Evolutionary conservation across 257 asterid species (phyloP).

Genomic region (Jacaranda copaia): DNA sequence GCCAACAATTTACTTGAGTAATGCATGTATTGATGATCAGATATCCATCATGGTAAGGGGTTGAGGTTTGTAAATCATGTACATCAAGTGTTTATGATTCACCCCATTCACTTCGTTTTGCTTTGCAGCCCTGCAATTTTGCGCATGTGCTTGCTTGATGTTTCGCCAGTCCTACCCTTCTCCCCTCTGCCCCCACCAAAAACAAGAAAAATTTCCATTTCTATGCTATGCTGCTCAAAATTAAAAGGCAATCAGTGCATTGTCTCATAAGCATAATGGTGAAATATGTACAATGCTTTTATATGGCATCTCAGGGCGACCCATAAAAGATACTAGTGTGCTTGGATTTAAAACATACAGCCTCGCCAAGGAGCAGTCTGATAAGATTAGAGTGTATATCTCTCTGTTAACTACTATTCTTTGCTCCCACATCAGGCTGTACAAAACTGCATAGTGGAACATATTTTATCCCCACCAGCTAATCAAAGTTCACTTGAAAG

Average conservation of each 20-base stretch:
- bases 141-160: too few relatives aligned
- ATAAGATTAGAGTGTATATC: background rate
- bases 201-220: too few relatives aligned
- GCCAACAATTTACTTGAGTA: slow-evolving; percentile 36
- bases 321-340: slow-evolving; percentile 2
- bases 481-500: background rate
- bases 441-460: slow-evolving; percentile 14
- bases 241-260: background rate
- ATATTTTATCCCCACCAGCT: slow-evolving; percentile 3
- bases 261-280: background rate
- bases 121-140: too few relatives aligned
- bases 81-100: slow-evolving; percentile 4
- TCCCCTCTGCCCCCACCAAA: too few relatives aligned
- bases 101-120: background rate
- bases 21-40: background rate
- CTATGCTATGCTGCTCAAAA: background rate
- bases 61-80: slow-evolving; percentile 24
- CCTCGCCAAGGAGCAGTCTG: slow-evolving; percentile 18
- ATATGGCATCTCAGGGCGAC: background rate
- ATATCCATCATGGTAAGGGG: background rate
- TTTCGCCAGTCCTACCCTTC: too few relatives aligned
- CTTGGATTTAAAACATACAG: slow-evolving; percentile 18
- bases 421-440: background rate
- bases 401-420: slow-evolving; percentile 10
- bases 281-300: background rate